Conservation (phyloP, 768 basidiomycete species). For the Rossbeevera mucosa region DNA sequence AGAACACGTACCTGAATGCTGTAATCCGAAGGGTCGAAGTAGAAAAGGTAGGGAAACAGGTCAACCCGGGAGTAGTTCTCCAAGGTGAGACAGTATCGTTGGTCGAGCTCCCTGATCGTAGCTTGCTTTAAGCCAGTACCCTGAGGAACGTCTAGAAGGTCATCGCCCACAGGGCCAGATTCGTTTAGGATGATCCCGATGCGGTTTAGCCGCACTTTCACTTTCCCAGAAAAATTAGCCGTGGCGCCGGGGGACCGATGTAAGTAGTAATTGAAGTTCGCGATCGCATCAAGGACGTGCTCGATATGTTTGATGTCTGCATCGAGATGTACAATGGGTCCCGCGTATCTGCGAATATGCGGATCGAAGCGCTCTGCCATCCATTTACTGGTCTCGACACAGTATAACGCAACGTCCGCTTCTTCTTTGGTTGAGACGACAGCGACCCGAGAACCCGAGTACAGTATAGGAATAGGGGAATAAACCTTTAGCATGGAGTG, state of each 20-base stretch:
- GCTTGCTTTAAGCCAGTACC: constrained; percentile 10
- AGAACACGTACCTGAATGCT: constrained; percentile 10
- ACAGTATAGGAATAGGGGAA: not conserved
- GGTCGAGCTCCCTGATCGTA: constrained; percentile 8
- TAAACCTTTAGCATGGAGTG: constrained; percentile 9
- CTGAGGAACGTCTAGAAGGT: constrained; percentile 5
- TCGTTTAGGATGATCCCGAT: not conserved
- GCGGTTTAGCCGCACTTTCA: constrained; percentile 11
- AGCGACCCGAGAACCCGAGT: constrained; percentile 1
- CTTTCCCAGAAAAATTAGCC: constrained; percentile 8
- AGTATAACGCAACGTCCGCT: constrained; percentile 8
- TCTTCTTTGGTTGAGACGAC: constrained; percentile 6
- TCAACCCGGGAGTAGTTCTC: constrained; percentile 15
- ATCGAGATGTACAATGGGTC: not conserved
- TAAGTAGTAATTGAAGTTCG: constrained; percentile 20
- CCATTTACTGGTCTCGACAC: constrained; percentile 4
- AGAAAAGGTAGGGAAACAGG: constrained; percentile 24
- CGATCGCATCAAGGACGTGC: constrained; percentile 10
- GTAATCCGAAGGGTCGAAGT: constrained; percentile 22
- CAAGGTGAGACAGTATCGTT: constrained; percentile 15
- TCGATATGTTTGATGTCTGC: not conserved
- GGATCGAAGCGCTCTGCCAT: constrained; percentile 14
- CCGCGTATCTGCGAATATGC: constrained; percentile 8
- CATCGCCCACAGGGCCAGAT: constrained; percentile 5
- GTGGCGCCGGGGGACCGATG: constrained; percentile 12